Percentiles rank a stretch among this genome's conserved stretches.
Conservation (phyloP, 352 stramenopile species). For the Phytopythium boreale region DNA sequence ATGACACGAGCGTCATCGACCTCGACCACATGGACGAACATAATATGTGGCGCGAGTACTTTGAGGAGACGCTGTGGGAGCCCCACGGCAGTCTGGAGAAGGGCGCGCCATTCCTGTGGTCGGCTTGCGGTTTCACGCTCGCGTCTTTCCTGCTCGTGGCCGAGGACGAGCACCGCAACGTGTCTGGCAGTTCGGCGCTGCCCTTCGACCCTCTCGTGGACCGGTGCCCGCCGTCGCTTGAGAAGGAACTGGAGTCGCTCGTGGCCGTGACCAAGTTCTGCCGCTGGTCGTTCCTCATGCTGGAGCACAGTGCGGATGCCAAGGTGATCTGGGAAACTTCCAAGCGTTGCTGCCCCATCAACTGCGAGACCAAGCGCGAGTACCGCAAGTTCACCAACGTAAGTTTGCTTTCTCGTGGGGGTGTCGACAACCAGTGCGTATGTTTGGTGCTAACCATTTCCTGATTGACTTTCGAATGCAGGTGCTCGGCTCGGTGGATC, state of each 20-base stretch:
- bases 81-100: constrained; percentile 85
- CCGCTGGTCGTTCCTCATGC: constrained; percentile 82
- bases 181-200: constrained; percentile 8
- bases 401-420: constrained; percentile 3
- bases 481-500: constrained; percentile 82
- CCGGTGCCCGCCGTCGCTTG: constrained; percentile 53
- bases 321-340: constrained; percentile 89
- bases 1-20: constrained; percentile 41
- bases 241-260: constrained; percentile 83
- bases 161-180: constrained; percentile 48
- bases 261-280: constrained; percentile 81
- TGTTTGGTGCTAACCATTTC: background rate
- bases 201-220: constrained; percentile 58
- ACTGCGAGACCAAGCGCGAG: constrained; percentile 82
- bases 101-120: constrained; percentile 82
- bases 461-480: constrained; percentile 11
- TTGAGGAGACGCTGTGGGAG: constrained; percentile 85
- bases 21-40: constrained; percentile 55
- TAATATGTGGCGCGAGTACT: constrained; percentile 85
- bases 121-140: constrained; percentile 75
- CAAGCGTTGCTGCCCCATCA: constrained; percentile 82
- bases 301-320: constrained; percentile 80
- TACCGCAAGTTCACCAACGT: constrained; percentile 88
- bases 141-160: constrained; percentile 71
- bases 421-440: background rate